Percentiles rank a stretch among this genome's conserved stretches.
Evolutionary conservation across 2,329 filamentous ascomycete genomes (phyloP).

Genomic region (Colletotrichum karsti): DNA sequence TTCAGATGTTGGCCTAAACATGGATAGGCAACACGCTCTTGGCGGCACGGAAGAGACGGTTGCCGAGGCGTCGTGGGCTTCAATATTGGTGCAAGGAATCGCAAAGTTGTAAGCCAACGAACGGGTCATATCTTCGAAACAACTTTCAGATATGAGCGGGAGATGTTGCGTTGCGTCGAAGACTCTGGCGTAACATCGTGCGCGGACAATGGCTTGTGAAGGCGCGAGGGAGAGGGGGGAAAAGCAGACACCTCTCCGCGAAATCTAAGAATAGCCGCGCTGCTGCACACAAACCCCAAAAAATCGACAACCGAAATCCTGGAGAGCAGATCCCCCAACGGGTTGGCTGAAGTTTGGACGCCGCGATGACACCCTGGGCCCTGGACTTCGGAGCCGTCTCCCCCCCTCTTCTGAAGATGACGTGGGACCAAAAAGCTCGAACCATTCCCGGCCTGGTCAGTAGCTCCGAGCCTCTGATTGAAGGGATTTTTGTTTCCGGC

Average conservation of each 20-base stretch:
- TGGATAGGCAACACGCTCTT: neutral
- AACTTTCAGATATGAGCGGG: neutral
- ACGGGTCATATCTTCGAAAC: conserved; percentile 14
- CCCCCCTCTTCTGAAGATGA: conserved; percentile 5
- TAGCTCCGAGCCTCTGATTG: conserved; percentile 27
- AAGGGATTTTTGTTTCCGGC: conserved; percentile 31
- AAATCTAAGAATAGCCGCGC: conserved; percentile 26
- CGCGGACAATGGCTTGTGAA: conserved; percentile 11
- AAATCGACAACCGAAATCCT: conserved; percentile 28
- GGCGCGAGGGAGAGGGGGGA: neutral
- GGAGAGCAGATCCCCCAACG: conserved; percentile 27
- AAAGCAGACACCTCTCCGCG: conserved; percentile 2
- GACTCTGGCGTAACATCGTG: conserved; percentile 20
- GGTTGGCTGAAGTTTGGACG: conserved; percentile 17
- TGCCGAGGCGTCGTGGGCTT: neutral
- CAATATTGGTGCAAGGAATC: too few species aligned
- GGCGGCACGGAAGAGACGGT: neutral
- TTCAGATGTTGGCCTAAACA: neutral
- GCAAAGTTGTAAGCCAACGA: too few species aligned
- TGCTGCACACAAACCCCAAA: conserved; percentile 16
- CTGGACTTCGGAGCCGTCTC: conserved; percentile 16
- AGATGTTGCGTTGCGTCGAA: conserved; percentile 8
- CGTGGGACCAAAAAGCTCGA: conserved; percentile 9
- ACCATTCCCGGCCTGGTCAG: conserved; percentile 16
- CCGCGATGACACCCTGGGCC: conserved; percentile 26